phyloP scores from a whole-genome alignment of 257 asterid species.

The Eustoma russellianum region DNA sequence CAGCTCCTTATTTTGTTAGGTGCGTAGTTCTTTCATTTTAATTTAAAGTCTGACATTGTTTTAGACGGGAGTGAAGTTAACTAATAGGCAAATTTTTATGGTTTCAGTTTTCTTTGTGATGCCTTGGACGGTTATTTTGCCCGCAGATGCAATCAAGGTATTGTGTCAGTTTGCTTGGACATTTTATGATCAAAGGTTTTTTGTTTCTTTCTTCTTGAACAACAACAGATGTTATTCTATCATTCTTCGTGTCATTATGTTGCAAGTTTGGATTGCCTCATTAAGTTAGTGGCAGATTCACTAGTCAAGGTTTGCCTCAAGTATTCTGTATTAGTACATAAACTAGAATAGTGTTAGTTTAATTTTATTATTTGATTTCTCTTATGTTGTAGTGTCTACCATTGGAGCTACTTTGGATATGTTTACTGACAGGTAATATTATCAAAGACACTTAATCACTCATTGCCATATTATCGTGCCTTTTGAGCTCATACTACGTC shows the following conservation, averaged over 20 bases:
- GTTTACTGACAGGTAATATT: conserved; percentile 85
- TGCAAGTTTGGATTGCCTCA: no score
- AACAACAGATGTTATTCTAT: no score
- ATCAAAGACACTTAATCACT: background rate
- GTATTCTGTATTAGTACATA: no score
- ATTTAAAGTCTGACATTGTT: background rate
- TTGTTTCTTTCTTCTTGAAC: no score
- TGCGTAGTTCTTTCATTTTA: conserved; percentile 13
- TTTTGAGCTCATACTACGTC: conserved; percentile 1
- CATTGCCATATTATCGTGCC: conserved; percentile 4
- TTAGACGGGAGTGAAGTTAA: conserved; percentile 9
- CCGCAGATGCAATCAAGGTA: conserved; percentile 93
- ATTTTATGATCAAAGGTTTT: background rate
- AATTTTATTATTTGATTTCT: conserved; percentile 1
- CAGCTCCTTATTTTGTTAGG: conserved; percentile 79
- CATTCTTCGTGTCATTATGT: no score
- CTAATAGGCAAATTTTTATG: conserved; percentile 7
- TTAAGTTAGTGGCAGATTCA: no score
- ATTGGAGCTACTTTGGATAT: conserved; percentile 97
- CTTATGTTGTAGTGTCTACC: conserved; percentile 66
- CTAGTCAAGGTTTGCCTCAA: no score
- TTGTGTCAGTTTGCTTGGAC: conserved; percentile 14
- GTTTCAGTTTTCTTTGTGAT: conserved; percentile 84
- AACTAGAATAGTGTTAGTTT: no score
- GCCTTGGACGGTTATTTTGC: conserved; percentile 99